Conservation (phyloP, 306 rosid species). For the Lathyrus oleraceus region DNA sequence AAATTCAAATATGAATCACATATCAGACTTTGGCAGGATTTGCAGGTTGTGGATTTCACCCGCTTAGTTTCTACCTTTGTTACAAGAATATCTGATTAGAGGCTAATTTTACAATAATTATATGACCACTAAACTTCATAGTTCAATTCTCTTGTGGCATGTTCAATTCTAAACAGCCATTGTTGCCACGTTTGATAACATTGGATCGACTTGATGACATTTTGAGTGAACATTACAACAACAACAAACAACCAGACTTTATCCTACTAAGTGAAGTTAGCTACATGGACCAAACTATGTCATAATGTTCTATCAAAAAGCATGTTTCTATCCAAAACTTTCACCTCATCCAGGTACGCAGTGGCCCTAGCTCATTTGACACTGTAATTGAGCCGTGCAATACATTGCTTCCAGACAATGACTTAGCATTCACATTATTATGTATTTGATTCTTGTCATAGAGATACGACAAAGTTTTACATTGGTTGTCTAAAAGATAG, state of each 20-base stretch:
- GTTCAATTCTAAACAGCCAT: neutral
- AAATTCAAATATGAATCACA: constrained; percentile 5
- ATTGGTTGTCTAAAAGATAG: no score
- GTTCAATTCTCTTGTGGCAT: neutral
- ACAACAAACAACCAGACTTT: neutral
- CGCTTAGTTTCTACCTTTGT: neutral
- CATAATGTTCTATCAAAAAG: no score
- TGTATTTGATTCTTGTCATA: no score
- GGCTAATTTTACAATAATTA: neutral
- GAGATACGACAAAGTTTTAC: no score
- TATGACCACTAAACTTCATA: neutral
- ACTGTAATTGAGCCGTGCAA: no score
- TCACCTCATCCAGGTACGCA: no score
- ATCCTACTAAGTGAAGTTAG: no score
- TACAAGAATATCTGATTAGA: neutral
- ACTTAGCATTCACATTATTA: no score
- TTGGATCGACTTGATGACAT: neutral
- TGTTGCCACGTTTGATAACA: neutral
- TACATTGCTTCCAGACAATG: no score
- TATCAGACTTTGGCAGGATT: neutral
- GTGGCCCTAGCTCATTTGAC: no score
- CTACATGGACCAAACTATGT: no score
- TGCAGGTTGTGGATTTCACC: neutral
- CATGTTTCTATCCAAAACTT: no score
- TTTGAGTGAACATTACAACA: neutral